phyloP scores from a whole-genome alignment of 2,329 filamentous ascomycete genomes.

The Iodosphaeria phyllophila region DNA sequence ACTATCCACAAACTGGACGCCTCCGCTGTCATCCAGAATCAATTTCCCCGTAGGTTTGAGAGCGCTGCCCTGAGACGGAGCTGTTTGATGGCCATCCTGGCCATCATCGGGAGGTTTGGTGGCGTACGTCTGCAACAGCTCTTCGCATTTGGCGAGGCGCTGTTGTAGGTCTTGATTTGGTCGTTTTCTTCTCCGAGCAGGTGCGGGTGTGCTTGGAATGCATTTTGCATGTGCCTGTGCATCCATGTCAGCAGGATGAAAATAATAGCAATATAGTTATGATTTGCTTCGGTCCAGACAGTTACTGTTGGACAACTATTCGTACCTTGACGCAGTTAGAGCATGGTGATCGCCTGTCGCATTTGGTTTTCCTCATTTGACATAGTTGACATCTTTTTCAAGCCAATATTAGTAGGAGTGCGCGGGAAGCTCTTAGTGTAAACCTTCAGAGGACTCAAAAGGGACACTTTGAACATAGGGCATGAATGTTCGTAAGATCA shows the following conservation, averaged over 20 bases:
- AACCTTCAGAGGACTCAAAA: too few relatives aligned
- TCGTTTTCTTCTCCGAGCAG: constrained; percentile 36
- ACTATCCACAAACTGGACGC: constrained; percentile 36
- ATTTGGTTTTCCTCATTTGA: constrained; percentile 44
- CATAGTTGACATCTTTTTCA: constrained; percentile 31
- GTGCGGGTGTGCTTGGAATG: constrained; percentile 39
- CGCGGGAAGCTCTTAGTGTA: too few relatives aligned
- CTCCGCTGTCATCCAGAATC: constrained; percentile 31
- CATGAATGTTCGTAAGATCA: too few relatives aligned
- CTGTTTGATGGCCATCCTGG: not conserved
- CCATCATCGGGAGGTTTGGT: constrained; percentile 11
- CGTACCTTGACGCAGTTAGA: constrained; percentile 40
- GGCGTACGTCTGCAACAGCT: constrained; percentile 38
- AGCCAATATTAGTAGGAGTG: not conserved
- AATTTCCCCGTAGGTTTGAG: constrained; percentile 33
- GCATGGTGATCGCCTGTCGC: constrained; percentile 38
- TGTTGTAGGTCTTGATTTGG: constrained; percentile 45
- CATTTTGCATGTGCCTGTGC: constrained; percentile 37
- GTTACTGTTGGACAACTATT: not conserved
- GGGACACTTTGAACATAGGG: too few relatives aligned
- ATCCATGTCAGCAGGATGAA: constrained; percentile 1
- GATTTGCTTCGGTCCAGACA: constrained; percentile 2
- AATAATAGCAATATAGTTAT: constrained; percentile 1
- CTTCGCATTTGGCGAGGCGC: constrained; percentile 37
- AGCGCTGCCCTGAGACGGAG: constrained; percentile 9